Percentiles rank a stretch among this genome's conserved stretches.
Evolutionary conservation across 306 rosid species (phyloP).

Genomic region (Prunus armeniaca): DNA sequence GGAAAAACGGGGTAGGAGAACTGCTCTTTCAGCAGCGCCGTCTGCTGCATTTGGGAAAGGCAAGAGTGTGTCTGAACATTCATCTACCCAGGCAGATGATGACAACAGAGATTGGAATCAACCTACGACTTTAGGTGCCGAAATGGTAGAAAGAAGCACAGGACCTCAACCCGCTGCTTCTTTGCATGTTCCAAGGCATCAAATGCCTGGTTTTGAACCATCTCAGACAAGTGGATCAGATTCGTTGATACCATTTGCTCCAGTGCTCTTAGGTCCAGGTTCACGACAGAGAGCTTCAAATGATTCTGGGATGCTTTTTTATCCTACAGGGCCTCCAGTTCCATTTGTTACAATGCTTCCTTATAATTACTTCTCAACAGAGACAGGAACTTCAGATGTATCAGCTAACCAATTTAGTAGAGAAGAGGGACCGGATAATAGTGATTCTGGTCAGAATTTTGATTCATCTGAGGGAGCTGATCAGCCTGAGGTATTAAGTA

Average conservation of each 20-base stretch:
- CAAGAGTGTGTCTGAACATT: conserved; percentile 61
- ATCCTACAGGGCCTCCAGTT: conserved; percentile 97
- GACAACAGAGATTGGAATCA: conserved; percentile 70
- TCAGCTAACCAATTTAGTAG: conserved; percentile 56
- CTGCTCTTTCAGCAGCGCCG: conserved; percentile 34
- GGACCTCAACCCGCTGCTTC: conserved; percentile 43
- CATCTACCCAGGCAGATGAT: conserved; percentile 60
- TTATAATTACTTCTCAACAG: conserved; percentile 57
- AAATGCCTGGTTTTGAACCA: conserved; percentile 59
- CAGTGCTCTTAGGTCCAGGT: conserved; percentile 66
- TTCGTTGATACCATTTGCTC: conserved; percentile 54
- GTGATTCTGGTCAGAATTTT: conserved; percentile 59
- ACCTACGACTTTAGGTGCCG: conserved; percentile 40
- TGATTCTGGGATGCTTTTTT: conserved; percentile 72
- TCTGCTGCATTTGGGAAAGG: conserved; percentile 56
- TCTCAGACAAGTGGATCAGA: conserved; percentile 80
- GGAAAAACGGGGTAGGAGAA: conserved; percentile 68
- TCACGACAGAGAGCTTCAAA: conserved; percentile 67
- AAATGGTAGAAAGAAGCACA: conserved; percentile 52
- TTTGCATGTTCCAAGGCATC: conserved; percentile 56
- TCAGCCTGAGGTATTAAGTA: conserved; percentile 51
- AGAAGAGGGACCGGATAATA: conserved; percentile 60
- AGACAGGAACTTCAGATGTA: conserved; percentile 57
- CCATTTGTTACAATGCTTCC: conserved; percentile 87
- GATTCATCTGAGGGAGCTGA: conserved; percentile 60